Conservation (phyloP, 257 asterid genomes). For the Capsicum baccatum region DNA sequence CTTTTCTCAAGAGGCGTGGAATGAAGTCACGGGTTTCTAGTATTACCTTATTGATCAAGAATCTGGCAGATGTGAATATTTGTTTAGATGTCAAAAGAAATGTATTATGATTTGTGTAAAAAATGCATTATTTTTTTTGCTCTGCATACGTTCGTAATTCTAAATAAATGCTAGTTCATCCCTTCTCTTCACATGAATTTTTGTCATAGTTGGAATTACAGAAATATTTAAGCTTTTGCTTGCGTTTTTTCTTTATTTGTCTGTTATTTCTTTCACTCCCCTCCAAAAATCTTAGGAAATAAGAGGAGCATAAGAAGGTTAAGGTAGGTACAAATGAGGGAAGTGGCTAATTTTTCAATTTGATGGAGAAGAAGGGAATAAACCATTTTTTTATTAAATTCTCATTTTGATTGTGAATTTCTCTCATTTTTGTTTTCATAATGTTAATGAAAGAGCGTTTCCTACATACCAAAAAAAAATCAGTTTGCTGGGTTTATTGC, state of each 20-base stretch:
- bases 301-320: constrained; percentile 9
- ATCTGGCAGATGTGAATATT: background rate
- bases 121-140: background rate
- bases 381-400: background rate
- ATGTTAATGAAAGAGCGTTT: background rate
- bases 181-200: background rate
- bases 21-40: background rate
- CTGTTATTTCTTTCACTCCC: background rate
- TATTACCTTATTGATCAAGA: background rate
- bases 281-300: background rate
- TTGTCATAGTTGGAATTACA: background rate
- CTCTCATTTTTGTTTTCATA: background rate
- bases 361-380: too few species aligned
- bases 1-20: background rate
- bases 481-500: background rate
- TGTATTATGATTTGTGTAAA: background rate
- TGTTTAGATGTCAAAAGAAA: background rate
- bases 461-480: background rate
- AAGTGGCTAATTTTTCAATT: background rate
- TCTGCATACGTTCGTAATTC: background rate
- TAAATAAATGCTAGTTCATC: background rate
- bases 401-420: background rate
- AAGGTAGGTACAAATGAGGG: background rate
- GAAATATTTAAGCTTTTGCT: background rate
- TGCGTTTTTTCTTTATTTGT: background rate